Conservation (phyloP, 1,139 yeast species). For the Protomyces arabidopsidicola region DNA sequence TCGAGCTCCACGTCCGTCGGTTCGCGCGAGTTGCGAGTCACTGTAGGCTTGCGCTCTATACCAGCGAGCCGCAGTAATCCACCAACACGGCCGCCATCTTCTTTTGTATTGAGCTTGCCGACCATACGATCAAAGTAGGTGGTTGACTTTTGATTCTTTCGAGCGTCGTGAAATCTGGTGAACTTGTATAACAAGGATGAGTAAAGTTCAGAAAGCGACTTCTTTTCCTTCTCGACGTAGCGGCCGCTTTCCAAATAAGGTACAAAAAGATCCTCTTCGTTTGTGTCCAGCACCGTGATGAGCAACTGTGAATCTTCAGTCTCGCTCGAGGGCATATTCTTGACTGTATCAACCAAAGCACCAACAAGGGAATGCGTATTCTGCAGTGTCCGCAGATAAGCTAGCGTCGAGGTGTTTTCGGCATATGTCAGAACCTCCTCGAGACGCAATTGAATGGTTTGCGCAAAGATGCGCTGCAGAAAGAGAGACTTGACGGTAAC, state of each 20-base stretch:
- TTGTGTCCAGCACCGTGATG: slow-evolving; percentile 61
- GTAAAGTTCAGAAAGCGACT: slow-evolving; percentile 60
- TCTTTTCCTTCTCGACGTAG: slow-evolving; percentile 70
- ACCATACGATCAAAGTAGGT: slow-evolving; percentile 27
- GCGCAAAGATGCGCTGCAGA: slow-evolving; percentile 73
- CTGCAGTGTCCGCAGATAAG: slow-evolving; percentile 74
- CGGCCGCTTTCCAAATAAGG: slow-evolving; percentile 63
- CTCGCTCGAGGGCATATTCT: slow-evolving; percentile 45
- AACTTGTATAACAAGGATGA: slow-evolving; percentile 37
- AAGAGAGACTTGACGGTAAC: slow-evolving; percentile 65
- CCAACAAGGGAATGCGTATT: slow-evolving; percentile 57
- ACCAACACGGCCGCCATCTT: slow-evolving; percentile 21
- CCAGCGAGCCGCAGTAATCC: slow-evolving; percentile 28
- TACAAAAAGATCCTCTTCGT: slow-evolving; percentile 65
- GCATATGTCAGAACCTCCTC: slow-evolving; percentile 62
- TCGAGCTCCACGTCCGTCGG: slow-evolving; percentile 34
- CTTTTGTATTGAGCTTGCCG: slow-evolving; percentile 16
- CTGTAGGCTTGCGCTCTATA: slow-evolving; percentile 30
- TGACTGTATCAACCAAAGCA: slow-evolving; percentile 62
- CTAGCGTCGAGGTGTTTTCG: slow-evolving; percentile 58
- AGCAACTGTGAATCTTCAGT: slow-evolving; percentile 37
- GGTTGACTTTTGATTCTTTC: slow-evolving; percentile 23
- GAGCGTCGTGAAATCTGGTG: slow-evolving; percentile 27
- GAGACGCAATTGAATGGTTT: slow-evolving; percentile 62
- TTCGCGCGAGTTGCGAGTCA: slow-evolving; percentile 37